Conservation (phyloP, 2,329 filamentous ascomycete species). For the Botryotinia narcissicola region DNA sequence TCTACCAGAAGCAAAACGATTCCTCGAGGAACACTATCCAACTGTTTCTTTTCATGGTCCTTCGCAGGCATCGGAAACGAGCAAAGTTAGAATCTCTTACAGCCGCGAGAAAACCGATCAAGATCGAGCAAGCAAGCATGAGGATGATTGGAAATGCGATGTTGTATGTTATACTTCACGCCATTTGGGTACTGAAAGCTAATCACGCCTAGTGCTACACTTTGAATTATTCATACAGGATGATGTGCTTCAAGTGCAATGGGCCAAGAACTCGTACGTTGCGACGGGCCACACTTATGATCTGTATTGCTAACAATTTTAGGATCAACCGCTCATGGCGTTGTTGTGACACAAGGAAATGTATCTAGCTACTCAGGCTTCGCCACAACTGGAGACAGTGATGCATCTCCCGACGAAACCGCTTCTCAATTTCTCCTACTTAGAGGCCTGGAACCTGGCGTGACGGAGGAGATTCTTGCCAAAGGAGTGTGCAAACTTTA, state of each 20-base stretch:
- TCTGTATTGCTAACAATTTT: conserved; percentile 30
- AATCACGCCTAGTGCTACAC: conserved; percentile 48
- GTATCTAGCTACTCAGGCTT: conserved; percentile 43
- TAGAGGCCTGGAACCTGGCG: conserved; percentile 65
- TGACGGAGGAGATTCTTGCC: conserved; percentile 70
- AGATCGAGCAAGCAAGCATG: conserved; percentile 44
- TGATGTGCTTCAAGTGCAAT: conserved; percentile 58
- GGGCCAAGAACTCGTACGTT: conserved; percentile 50
- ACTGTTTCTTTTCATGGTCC: conserved; percentile 48
- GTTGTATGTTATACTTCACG: conserved; percentile 41
- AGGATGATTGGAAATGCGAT: conserved; percentile 57
- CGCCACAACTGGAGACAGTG: conserved; percentile 53
- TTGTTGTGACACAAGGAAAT: conserved; percentile 40
- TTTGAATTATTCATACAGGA: conserved; percentile 55
- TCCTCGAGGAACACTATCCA: conserved; percentile 52
- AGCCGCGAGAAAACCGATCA: conserved; percentile 53
- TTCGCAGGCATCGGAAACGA: conserved; percentile 41
- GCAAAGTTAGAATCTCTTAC: conserved; percentile 46
- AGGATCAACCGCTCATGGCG: conserved; percentile 38
- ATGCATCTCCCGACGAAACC: conserved; percentile 49
- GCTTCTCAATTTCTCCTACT: conserved; percentile 73
- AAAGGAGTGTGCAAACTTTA: conserved; percentile 73
- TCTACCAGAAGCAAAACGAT: conserved; percentile 49
- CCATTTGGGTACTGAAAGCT: conserved; percentile 14
- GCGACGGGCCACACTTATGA: not conserved